These are phyloP conservation scores for Vitellaria paradoxa DNA, from an alignment of 179 eudicot species.

Conservation along the genomic window DNA sequence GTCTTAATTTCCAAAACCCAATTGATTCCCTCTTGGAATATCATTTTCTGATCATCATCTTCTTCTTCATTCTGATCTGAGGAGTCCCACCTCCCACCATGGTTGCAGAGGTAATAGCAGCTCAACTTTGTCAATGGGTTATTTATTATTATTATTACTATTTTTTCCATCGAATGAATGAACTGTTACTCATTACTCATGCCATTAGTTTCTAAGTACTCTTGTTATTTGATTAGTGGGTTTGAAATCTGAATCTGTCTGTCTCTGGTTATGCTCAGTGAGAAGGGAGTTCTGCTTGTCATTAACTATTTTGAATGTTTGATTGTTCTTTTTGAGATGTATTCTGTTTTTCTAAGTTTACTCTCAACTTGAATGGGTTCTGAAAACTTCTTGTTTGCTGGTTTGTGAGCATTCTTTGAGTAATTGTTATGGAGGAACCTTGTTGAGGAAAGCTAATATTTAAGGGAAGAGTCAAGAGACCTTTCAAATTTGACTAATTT, in stretches of 20 bases:
- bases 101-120: conserved; percentile 13
- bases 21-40: not conserved
- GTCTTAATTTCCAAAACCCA: conserved; percentile 7
- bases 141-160: too few relatives aligned
- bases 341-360: too few relatives aligned
- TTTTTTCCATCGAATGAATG: not conserved
- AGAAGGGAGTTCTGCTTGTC: not conserved
- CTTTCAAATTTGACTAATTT: too few relatives aligned
- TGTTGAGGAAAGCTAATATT: too few relatives aligned
- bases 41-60: not conserved
- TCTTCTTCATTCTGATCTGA: not conserved
- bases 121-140: not conserved
- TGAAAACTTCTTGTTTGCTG: too few relatives aligned
- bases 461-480: too few relatives aligned
- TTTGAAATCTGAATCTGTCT: not conserved
- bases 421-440: too few relatives aligned
- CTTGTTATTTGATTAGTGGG: not conserved
- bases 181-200: not conserved
- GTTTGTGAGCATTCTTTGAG: too few relatives aligned
- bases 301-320: too few relatives aligned
- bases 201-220: not conserved
- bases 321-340: too few relatives aligned
- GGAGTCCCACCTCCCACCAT: conserved; percentile 5
- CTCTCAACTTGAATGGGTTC: too few relatives aligned
- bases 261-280: not conserved